These are phyloP conservation scores for Hypoxylon cercidicola DNA, from an alignment of 495 filamentous ascomycete genomes.

Conservation along the genomic window DNA sequence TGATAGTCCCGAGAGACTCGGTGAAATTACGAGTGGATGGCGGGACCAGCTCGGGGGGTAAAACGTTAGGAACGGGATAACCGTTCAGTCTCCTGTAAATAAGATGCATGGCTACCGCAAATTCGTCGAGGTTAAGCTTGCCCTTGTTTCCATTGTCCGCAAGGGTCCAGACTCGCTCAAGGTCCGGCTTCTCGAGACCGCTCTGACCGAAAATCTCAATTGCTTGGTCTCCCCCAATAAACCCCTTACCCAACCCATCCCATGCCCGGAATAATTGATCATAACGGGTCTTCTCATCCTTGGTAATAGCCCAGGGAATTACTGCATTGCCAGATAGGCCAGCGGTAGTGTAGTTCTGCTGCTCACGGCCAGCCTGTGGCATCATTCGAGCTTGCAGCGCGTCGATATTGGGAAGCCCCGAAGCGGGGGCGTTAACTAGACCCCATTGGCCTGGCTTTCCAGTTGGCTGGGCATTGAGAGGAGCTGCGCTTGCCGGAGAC, in stretches of 20 bases:
- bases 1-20: slow-evolving; percentile 91
- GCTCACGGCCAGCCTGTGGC: slow-evolving; percentile 94
- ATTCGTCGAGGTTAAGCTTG: slow-evolving; percentile 95
- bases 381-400: slow-evolving; percentile 96
- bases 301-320: slow-evolving; percentile 98
- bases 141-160: slow-evolving; percentile 94
- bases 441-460: slow-evolving; percentile 98
- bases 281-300: slow-evolving; percentile 97
- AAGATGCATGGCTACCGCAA: slow-evolving; percentile 98
- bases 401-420: slow-evolving; percentile 92
- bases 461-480: slow-evolving; percentile 92
- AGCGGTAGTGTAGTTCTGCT: slow-evolving; percentile 82
- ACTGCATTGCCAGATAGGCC: slow-evolving; percentile 92
- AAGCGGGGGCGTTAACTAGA: slow-evolving; percentile 90
- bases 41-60: slow-evolving; percentile 93
- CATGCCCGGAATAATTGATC: slow-evolving; percentile 95
- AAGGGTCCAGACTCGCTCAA: slow-evolving; percentile 95
- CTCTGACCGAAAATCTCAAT: slow-evolving; percentile 99
- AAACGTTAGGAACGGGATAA: slow-evolving; percentile 89
- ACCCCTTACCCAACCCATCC: slow-evolving; percentile 96
- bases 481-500: slow-evolving; percentile 70
- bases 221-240: slow-evolving; percentile 89
- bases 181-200: slow-evolving; percentile 85
- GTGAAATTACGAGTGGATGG: slow-evolving; percentile 95
- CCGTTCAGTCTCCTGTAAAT: slow-evolving; percentile 97